A percentile compares a stretch with the other conserved stretches of the same genome.
phyloP scores from a whole-genome alignment of 768 basidiomycete species.

The Pleurotus tuoliensis region DNA sequence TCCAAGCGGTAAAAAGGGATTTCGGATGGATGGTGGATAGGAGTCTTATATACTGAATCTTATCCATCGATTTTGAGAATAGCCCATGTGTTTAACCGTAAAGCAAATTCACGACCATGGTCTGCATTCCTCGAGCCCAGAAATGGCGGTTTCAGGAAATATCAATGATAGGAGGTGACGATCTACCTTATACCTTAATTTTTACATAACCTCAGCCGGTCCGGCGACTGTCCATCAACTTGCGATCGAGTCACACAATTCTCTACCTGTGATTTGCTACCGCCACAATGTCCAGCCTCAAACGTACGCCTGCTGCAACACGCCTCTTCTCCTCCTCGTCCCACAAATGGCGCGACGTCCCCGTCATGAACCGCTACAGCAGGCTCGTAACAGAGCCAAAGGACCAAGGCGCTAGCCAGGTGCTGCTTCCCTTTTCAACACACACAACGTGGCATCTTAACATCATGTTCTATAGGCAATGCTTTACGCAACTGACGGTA shows the following conservation, averaged over 20 bases:
- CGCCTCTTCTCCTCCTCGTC: constrained; percentile 2
- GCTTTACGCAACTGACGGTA: constrained; percentile 97
- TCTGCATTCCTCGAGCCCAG: neutral
- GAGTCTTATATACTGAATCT: constrained; percentile 4
- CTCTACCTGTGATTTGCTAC: constrained; percentile 1
- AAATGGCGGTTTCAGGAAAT: too few species aligned
- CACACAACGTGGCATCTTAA: constrained; percentile 6
- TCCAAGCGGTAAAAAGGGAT: constrained; percentile 8
- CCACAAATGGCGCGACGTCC: constrained; percentile 31
- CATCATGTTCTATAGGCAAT: constrained; percentile 63
- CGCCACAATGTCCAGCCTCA: constrained; percentile 10
- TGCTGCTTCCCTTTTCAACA: constrained; percentile 18
- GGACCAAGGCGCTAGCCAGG: constrained; percentile 94
- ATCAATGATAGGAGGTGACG: too few species aligned
- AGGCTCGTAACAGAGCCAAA: constrained; percentile 86
- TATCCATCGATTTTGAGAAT: constrained; percentile 5
- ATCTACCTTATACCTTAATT: neutral
- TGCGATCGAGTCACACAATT: constrained; percentile 8
- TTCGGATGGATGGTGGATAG: constrained; percentile 1
- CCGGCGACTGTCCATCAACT: neutral
- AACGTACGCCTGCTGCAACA: neutral
- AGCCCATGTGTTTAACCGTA: constrained; percentile 4
- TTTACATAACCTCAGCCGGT: constrained; percentile 1
- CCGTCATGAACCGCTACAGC: constrained; percentile 68
- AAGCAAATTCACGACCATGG: neutral